Evolutionary conservation across 1,139 yeast genomes (phyloP), one percentile per base, ranked within the genome.

Genomic region (Suhomyces atakaporum): DNA sequence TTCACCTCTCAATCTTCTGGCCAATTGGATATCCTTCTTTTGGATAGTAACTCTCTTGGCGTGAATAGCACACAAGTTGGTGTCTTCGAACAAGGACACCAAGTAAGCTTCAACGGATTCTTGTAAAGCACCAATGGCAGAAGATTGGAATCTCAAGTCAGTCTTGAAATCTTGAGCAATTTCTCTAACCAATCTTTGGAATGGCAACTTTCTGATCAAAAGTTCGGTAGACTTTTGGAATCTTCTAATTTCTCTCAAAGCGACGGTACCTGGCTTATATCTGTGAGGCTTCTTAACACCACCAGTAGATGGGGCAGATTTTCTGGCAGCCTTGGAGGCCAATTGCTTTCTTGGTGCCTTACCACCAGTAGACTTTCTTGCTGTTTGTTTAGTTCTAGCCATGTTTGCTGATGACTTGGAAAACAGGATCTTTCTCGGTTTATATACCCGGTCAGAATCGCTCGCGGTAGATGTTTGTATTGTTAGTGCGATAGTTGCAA

Each of bases 251-350:
- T 90, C 97, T 85, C 97, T 90, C 68, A 90, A 85, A 60, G 97
- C 97, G 64, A 90, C 97, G 64, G 97, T 90, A 89, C 97, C 97
- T 71, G 97, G 97, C 92, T 89, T 90, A 79, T 89, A 90, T 85
- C 97, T 88, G 88, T 90, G 97, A 57, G 97, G 97, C 81, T 90
- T 90, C 90, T 90, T 90, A 68, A 90, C 97, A 83, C 97, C 97
- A 69, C 97, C 97, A 52, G 96, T 82, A 50, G 96, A 78, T 77
- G 95, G 92, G 44, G 97, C 97, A 42, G 97, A 89, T 75, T 90
- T 90, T 82, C 97, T 85, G 58, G 97, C 97, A 60, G 96, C 97
- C 84, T 90, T 90, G 56, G 97, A 89, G 62, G 97, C 97, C 65
- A 90, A 81, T 77, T 89, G 96, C 79, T 90, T 90, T 84, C 97